These are phyloP conservation scores for Triticum dicoccoides DNA, from an alignment of 176 grass and related monocot species.

Conservation along the genomic window DNA sequence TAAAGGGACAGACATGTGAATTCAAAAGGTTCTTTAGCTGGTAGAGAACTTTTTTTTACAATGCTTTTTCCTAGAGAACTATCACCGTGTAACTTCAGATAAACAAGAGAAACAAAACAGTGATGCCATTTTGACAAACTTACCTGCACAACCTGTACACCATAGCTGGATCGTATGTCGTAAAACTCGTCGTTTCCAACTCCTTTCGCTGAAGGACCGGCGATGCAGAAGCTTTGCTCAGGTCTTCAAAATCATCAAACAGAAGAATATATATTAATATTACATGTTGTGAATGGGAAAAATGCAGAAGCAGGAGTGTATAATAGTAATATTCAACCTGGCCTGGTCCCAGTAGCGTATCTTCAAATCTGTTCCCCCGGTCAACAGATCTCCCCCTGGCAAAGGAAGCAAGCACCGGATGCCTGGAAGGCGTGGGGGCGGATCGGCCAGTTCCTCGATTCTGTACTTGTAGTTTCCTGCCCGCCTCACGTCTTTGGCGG, in stretches of 20 bases:
- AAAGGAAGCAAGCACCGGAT: conserved; percentile 89
- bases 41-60: too few species aligned
- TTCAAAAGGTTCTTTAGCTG: neutral
- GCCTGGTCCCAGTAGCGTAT: conserved; percentile 98
- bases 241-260: conserved; percentile 61
- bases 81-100: neutral
- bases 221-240: conserved; percentile 88
- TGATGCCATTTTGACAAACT: neutral
- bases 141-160: conserved; percentile 97
- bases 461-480: conserved; percentile 72
- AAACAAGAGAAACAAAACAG: neutral
- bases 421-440: conserved; percentile 62
- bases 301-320: neutral
- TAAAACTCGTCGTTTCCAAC: conserved; percentile 67
- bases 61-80: too few species aligned
- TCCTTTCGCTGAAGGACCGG: conserved; percentile 79
- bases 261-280: neutral
- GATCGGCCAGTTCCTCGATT: conserved; percentile 86
- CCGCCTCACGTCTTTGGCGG: conserved; percentile 52
- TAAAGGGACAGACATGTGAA: neutral
- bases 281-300: neutral
- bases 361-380: conserved; percentile 82
- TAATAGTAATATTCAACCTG: conserved; percentile 48
- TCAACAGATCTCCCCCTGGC: conserved; percentile 77
- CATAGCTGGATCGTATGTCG: conserved; percentile 92